Evolutionary conservation across 495 filamentous ascomycete species (phyloP).

Genomic region (Aspergillus homomorphus): DNA sequence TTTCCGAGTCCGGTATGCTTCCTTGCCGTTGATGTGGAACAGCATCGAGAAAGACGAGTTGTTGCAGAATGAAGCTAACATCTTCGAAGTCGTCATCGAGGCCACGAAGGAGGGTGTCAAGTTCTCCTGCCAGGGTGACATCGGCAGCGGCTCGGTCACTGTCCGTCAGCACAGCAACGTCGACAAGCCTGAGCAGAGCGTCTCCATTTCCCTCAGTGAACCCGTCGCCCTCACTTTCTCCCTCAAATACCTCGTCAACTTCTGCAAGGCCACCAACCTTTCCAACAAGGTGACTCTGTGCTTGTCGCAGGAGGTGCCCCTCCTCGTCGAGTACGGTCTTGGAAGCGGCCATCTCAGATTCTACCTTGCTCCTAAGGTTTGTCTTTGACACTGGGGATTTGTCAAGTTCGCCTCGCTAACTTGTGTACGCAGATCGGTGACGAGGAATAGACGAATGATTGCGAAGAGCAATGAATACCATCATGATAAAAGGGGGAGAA

Average conservation of each 20-base stretch:
- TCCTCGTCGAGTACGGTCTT: conserved; percentile 88
- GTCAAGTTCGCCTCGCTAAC: conserved; percentile 7
- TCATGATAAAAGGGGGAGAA: conserved; percentile 35
- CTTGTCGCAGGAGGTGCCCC: conserved; percentile 92
- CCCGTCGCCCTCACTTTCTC: conserved; percentile 96
- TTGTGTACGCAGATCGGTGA: conserved; percentile 70
- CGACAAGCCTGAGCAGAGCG: conserved; percentile 82
- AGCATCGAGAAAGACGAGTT: background rate
- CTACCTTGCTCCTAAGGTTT: conserved; percentile 96
- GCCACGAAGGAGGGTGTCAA: conserved; percentile 96
- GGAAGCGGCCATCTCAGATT: conserved; percentile 89
- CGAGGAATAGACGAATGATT: conserved; percentile 62
- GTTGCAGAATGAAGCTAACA: background rate
- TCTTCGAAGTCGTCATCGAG: conserved; percentile 78
- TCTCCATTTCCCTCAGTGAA: conserved; percentile 87
- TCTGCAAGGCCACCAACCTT: conserved; percentile 93
- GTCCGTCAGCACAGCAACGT: conserved; percentile 86
- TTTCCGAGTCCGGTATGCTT: conserved; percentile 85
- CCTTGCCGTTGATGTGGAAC: background rate
- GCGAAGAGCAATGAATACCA: conserved; percentile 12
- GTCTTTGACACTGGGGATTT: conserved; percentile 19
- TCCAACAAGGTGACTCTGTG: conserved; percentile 82
- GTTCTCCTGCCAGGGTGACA: conserved; percentile 91
- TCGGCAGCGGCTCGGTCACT: conserved; percentile 90
- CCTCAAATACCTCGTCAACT: conserved; percentile 98